Evolutionary conservation across 2,329 filamentous ascomycete genomes (phyloP), one percentile per base, ranked within the genome.

Genomic region (Onygena corvina): DNA sequence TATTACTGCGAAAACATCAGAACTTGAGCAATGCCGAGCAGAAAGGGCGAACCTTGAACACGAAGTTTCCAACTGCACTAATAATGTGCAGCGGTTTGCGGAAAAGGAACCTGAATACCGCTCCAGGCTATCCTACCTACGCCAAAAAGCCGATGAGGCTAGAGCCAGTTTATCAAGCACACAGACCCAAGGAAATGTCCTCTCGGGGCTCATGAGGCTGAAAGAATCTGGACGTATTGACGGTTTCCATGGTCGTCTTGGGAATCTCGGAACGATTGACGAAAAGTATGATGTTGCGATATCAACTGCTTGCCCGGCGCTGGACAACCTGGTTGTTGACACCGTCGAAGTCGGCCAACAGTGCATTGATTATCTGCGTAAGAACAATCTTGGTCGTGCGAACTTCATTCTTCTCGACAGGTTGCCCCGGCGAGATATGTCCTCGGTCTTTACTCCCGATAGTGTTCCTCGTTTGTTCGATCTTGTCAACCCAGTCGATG

Each of bases 351-450:
- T 88, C 51, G 92, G 89, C 55, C 92, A 98, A 66, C 89, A 96
- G 64, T 98, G 93, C 66, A 96, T 98, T 55, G 92, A 96, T 62
- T 92, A 98, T 61, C 76, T 98, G 9, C 81, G 92, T 50, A 98
- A 96, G 73, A 98, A 94, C 59, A 95, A 95, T 58, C 80, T 98
- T 2, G 92, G 92, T 9, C 81, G 93, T 59, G 92, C 89, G 52
- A 95, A 95, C 69, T 96, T 98, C 65, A 96, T 98, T 60, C 86
- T 92, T 57, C 76, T 98, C 12, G 87, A 98, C 65, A 88, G 90
- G 62, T 73, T 96, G 45, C 80, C 87, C 20, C 74, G 77, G 27
- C 80, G 86, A 47, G 86, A 94, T 59, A 71, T 96, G 58, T 81
- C 81, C 1, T 71, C 78, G 0, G 89, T 96, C 48, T 76, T 85